phyloP scores from a whole-genome alignment of 371 early-diverging fungal species.

The Syncephalastrum monosporum region DNA sequence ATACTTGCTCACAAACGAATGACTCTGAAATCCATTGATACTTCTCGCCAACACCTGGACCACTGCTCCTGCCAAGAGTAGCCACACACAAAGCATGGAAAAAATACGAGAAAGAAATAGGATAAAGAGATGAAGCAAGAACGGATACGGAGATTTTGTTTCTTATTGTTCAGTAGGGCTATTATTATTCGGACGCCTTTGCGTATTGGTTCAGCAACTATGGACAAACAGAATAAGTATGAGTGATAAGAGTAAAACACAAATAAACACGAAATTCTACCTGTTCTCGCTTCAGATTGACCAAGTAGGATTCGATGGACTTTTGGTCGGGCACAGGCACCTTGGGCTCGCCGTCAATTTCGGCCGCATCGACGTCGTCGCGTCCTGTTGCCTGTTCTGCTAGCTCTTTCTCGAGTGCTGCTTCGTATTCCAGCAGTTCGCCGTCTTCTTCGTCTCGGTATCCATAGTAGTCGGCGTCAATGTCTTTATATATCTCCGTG shows the following conservation, averaged over 20 bases:
- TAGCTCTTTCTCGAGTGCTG: constrained; percentile 51
- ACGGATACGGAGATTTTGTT: not conserved
- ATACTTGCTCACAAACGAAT: not conserved
- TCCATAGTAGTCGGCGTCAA: constrained; percentile 95
- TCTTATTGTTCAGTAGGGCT: too few species aligned
- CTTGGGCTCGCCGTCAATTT: constrained; percentile 21
- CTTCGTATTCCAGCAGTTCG: constrained; percentile 76
- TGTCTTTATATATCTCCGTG: constrained; percentile 73
- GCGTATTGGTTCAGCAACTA: too few species aligned
- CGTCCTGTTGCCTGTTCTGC: constrained; percentile 27
- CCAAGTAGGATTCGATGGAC: constrained; percentile 76
- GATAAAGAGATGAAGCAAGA: not conserved
- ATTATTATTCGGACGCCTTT: too few species aligned
- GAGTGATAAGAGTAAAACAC: too few species aligned
- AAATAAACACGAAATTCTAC: constrained; percentile 16
- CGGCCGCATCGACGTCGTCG: constrained; percentile 34
- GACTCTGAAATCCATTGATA: not conserved
- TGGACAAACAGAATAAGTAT: too few species aligned
- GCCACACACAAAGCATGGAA: not conserved
- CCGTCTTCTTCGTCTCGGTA: constrained; percentile 94
- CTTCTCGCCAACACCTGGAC: too few species aligned
- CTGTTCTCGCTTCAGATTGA: constrained; percentile 67
- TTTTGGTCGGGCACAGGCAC: constrained; percentile 61
- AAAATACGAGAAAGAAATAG: not conserved
- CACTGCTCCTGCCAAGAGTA: not conserved